Evolutionary conservation across 768 basidiomycete genomes (phyloP), one percentile per base, ranked within the genome.

Genomic region (Amanita pallidorosea): DNA sequence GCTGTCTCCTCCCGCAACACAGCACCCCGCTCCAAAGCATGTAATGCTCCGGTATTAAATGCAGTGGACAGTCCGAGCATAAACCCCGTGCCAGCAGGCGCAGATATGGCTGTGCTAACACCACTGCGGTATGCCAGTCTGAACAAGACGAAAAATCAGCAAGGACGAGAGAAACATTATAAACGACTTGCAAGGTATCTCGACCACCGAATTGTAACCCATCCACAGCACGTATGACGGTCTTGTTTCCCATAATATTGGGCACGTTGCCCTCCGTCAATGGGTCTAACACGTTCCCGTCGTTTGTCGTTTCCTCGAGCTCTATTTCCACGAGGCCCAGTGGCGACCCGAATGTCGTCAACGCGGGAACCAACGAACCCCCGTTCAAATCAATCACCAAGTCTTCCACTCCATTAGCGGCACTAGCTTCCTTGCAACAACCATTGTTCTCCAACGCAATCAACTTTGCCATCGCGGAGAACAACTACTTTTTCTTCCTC

Each of bases 81-180:
- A 56, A 88, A 76, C 6, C 83, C 77, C 6, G 45, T 17, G 2
- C 77, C 71, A 5, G 65, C 59, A 0, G 89, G 90, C 0, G 81
- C 75, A 0, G 75, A 71, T 12, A 92, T 70, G 1, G 75, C 85
- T 1, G 72, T 75, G 2, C 87, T 88, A 2, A 93, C 83, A 3
- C 90, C 89, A 6, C 73, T 65, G 17, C 79, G 78, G 58, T 88
- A 86, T 0, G 89, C 86, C 36, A 86, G 59, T 29, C 88, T 90
- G 56, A 15, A 40, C 47, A 38, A 18, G 15, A 22, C 11, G 11
- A 13, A 37, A n/a, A 18, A 22, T 51, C 6, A 41, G 48, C 23
- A 34, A 47, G 36, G 50, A 46, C 13, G 38, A 6, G 47, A 20
- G 27, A 50, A 3, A 35, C 36, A 45, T 49, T 18, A 35, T 25